Evolutionary conservation across 768 basidiomycete species (phyloP).

Genomic region (Dioszegia hungarica): DNA sequence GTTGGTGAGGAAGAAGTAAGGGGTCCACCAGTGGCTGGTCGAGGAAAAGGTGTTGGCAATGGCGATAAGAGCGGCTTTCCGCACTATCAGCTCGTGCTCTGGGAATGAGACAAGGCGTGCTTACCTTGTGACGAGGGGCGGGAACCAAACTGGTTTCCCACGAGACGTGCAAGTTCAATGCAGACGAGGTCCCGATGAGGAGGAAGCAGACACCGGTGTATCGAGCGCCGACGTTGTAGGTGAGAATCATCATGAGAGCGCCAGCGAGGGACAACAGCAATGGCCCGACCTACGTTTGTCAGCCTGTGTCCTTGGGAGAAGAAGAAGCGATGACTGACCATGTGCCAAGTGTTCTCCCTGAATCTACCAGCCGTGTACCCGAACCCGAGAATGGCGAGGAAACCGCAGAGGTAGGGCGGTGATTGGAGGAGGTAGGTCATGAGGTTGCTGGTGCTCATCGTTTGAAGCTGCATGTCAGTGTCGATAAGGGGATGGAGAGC

Average conservation of each 20-base stretch:
- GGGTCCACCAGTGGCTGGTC: slow-evolving; percentile 6
- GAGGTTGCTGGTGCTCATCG: neutral
- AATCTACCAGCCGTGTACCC: neutral
- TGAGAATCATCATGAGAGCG: slow-evolving; percentile 6
- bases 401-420: neutral
- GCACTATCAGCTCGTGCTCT: neutral
- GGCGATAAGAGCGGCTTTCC: slow-evolving; percentile 8
- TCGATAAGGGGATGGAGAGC: neutral
- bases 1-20: slow-evolving; percentile 11
- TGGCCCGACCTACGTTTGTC: neutral
- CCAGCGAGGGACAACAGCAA: slow-evolving; percentile 1
- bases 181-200: slow-evolving; percentile 5
- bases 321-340: neutral
- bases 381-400: slow-evolving; percentile 1
- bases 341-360: slow-evolving; percentile 7
- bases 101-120: neutral
- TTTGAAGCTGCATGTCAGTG: slow-evolving; percentile 1
- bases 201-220: slow-evolving; percentile 16
- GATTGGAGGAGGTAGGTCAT: slow-evolving; percentile 6
- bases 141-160: slow-evolving; percentile 4
- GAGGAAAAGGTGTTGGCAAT: slow-evolving; percentile 4
- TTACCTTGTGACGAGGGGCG: slow-evolving; percentile 7
- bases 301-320: neutral
- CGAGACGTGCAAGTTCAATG: slow-evolving; percentile 6
- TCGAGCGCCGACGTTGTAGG: slow-evolving; percentile 5